Evolutionary conservation across 2,329 filamentous ascomycete species (phyloP), one percentile per base, ranked within the genome.

Genomic region (Clonostachys sp.): DNA sequence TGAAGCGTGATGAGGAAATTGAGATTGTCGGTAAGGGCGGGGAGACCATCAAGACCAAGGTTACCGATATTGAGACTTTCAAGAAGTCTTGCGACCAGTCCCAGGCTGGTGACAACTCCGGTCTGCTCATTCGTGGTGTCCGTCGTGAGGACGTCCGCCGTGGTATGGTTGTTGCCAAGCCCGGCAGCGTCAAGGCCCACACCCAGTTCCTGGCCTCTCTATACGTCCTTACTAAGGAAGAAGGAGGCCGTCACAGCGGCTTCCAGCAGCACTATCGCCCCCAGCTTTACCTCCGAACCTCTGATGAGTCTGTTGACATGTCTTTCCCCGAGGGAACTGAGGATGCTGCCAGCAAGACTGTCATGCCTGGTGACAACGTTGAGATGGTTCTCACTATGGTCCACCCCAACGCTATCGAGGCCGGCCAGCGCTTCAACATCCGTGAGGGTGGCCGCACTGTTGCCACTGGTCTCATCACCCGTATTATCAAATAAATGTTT

Each of bases 1-100:
- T 99, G 64, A 97, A 96, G 88, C 89, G 84, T 73, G 94, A 99
- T 68, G 80, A 85, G 54, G 94, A 99, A 65, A 84, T 99, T 57
- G 94, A 99, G 79, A 82, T 99, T 55, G 81, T 99, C 52, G 94
- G 94, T 67, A 95, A 94, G 78, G 84, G 86, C 57, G 71, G 74
- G 48, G 80, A 84, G 42, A 74, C 89, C 57, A 89, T 97, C 79
- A 96, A 95, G 84, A 97, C 94, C 71, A 97, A 96, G 81, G 92
- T 99, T 56, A 99, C 94, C 63, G 95, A 99, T 65, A 97, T 99
- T 59, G 94, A 99, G 80, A 99, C 92, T 56, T 99, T 99, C 82
- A 96, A 97, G 83, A 99, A 99, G 83, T 95, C 91, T 44, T 97
- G 94, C 72, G 91, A 96, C 50, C 90, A 96, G 74, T 95, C 92